phyloP scores from a whole-genome alignment of 352 stramenopile genomes.

The Halophytophthora polymorphica region DNA sequence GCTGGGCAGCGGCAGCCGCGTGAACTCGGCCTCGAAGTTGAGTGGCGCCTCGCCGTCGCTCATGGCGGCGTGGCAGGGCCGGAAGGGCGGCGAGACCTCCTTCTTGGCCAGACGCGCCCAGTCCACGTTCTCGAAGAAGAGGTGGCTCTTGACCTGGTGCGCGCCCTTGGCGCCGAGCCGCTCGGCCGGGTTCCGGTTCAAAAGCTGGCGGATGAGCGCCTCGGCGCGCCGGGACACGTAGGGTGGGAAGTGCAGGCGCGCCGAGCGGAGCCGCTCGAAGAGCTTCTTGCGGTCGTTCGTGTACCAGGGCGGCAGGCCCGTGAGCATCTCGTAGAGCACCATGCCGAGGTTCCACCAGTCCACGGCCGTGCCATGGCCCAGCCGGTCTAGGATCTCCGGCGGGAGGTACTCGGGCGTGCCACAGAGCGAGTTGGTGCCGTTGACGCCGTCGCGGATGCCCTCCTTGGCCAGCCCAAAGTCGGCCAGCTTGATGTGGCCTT shows the following conservation, averaged over 20 bases:
- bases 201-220: conserved; percentile 71
- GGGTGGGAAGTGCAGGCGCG: conserved; percentile 79
- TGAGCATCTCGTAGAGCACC: conserved; percentile 95
- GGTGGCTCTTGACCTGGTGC: conserved; percentile 62
- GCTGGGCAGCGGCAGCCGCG: conserved; percentile 74
- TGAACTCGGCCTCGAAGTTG: conserved; percentile 88
- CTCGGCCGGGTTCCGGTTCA: conserved; percentile 75
- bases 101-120: conserved; percentile 61
- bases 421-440: conserved; percentile 88
- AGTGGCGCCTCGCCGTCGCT: conserved; percentile 68
- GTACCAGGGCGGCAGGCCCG: conserved; percentile 90
- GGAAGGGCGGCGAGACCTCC: conserved; percentile 66
- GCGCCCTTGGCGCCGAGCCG: conserved; percentile 68
- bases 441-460: conserved; percentile 75
- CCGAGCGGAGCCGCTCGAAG: conserved; percentile 82
- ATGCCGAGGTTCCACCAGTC: conserved; percentile 93
- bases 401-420: conserved; percentile 92
- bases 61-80: conserved; percentile 69
- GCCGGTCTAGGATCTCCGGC: conserved; percentile 88
- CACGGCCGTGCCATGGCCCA: conserved; percentile 87
- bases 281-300: conserved; percentile 91
- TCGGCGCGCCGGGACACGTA: conserved; percentile 77
- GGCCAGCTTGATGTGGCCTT: conserved; percentile 70
- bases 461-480: conserved; percentile 90
- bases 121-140: conserved; percentile 80